phyloP scores from a whole-genome alignment of 768 basidiomycete genomes.

The Russula sp. region DNA sequence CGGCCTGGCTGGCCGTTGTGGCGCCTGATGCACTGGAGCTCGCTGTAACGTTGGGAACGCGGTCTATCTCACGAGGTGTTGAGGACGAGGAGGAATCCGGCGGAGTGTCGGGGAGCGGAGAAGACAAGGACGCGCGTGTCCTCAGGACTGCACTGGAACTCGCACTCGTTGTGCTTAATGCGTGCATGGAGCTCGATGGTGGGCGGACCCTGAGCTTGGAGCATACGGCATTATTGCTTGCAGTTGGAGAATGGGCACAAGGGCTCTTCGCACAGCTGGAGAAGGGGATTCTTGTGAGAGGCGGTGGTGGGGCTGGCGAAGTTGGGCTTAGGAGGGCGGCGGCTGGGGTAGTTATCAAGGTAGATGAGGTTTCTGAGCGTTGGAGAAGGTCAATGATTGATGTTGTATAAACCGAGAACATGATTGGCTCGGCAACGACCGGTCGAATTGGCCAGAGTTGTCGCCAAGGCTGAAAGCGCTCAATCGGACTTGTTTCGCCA shows the following conservation, averaged over 20 bases:
- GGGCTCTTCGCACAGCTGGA: constrained; percentile 64
- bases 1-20: constrained; percentile 76
- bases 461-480: neutral
- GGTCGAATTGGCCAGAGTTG: neutral
- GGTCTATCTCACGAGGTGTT: constrained; percentile 50
- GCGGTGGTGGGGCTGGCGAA: constrained; percentile 65
- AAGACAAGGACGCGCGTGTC: constrained; percentile 65
- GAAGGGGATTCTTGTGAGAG: constrained; percentile 56
- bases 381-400: constrained; percentile 67
- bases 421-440: constrained; percentile 31
- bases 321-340: constrained; percentile 61
- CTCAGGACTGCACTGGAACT: constrained; percentile 76
- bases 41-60: constrained; percentile 72
- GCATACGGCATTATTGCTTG: constrained; percentile 66
- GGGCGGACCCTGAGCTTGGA: constrained; percentile 75
- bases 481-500: constrained; percentile 4
- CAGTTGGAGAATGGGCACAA: constrained; percentile 77
- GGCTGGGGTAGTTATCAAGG: constrained; percentile 78
- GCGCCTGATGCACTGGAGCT: constrained; percentile 83
- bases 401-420: constrained; percentile 17
- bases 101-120: constrained; percentile 25
- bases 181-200: constrained; percentile 68
- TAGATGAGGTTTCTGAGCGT: constrained; percentile 64
- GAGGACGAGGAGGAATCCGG: constrained; percentile 35
- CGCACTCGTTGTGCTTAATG: constrained; percentile 71